phyloP scores from a whole-genome alignment of 192 early-diverging fungal genomes.

The Martensiomyces pterosporus region DNA sequence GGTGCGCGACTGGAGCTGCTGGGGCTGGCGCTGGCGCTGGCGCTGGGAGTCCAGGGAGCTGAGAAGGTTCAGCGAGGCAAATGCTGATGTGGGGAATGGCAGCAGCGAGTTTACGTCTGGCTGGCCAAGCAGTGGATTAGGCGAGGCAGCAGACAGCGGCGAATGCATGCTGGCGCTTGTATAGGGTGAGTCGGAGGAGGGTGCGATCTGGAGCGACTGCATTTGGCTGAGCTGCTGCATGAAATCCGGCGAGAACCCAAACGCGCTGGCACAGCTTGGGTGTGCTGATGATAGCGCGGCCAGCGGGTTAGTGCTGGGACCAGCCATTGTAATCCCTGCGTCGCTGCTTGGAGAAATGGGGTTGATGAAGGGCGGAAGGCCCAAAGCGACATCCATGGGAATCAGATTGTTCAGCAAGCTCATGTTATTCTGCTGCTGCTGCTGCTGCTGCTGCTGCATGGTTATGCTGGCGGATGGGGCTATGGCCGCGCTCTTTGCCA shows the following conservation, averaged over 20 bases:
- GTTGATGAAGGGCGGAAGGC: no score
- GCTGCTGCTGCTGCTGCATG: neutral
- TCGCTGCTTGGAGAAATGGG: no score
- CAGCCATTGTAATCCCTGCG: no score
- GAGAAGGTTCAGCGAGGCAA: conserved; percentile 44
- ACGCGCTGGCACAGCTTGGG: neutral
- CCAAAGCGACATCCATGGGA: conserved; percentile 48
- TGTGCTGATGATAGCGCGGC: conserved; percentile 4
- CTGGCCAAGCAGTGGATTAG: conserved; percentile 22
- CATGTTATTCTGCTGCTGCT: conserved; percentile 5
- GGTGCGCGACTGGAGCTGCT: conserved; percentile 3
- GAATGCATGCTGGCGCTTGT: conserved; percentile 18
- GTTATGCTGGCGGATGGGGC: neutral
- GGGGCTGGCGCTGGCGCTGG: no score
- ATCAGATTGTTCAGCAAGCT: conserved; percentile 19
- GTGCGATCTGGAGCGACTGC: conserved; percentile 9
- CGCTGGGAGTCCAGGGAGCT: conserved; percentile 28
- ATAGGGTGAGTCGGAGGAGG: conserved; percentile 2
- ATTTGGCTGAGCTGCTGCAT: conserved; percentile 32
- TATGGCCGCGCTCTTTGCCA: neutral
- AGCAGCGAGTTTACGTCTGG: conserved; percentile 12
- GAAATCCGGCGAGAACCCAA: conserved; percentile 20
- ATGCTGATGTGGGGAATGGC: conserved; percentile 34
- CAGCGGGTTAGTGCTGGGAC: no score
- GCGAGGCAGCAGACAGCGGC: conserved; percentile 23